A percentile compares a stretch with the other conserved stretches of the same genome.
Conservation (phyloP, 192 early-diverging fungal species). For the Umbelopsis isabellina region DNA sequence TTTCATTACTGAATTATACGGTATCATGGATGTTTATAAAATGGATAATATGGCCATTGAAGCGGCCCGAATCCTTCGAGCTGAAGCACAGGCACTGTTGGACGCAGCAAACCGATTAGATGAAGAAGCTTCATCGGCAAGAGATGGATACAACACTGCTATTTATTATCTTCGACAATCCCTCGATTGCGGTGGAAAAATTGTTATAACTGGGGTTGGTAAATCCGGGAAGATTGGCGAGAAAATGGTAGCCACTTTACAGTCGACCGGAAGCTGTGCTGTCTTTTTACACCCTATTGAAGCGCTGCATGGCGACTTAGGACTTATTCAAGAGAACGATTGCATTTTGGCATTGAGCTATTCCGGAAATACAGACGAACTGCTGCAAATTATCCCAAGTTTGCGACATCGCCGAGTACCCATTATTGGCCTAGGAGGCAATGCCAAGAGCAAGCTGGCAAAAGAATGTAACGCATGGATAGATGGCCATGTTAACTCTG, state of each 20-base stretch:
- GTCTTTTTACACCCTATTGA: constrained; percentile 50
- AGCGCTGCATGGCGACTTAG: constrained; percentile 51
- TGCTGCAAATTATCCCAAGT: constrained; percentile 41
- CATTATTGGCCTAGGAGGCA: constrained; percentile 46
- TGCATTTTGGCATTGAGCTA: constrained; percentile 46
- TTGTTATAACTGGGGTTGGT: constrained; percentile 50
- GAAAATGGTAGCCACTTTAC: constrained; percentile 49
- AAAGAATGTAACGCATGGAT: constrained; percentile 45
- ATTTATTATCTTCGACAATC: constrained; percentile 37
- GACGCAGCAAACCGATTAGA: constrained; percentile 40
- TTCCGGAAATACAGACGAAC: constrained; percentile 51
- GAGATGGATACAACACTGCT: constrained; percentile 41
- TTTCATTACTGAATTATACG: too few species aligned
- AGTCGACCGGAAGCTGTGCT: constrained; percentile 42
- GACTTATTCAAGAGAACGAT: constrained; percentile 37
- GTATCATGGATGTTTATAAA: constrained; percentile 1
- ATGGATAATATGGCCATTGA: constrained; percentile 32
- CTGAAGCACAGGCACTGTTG: constrained; percentile 39
- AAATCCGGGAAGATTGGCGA: constrained; percentile 55
- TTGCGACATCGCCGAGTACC: constrained; percentile 43
- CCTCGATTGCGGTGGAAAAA: constrained; percentile 44
- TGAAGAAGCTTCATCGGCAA: not conserved
- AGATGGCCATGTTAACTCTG: constrained; percentile 41
- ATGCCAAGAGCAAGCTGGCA: constrained; percentile 43
- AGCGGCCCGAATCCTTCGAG: constrained; percentile 40